A percentile compares a stretch with the other conserved stretches of the same genome.
phyloP scores from a whole-genome alignment of 106 monocot species.

The Narthecium ossifragum region DNA sequence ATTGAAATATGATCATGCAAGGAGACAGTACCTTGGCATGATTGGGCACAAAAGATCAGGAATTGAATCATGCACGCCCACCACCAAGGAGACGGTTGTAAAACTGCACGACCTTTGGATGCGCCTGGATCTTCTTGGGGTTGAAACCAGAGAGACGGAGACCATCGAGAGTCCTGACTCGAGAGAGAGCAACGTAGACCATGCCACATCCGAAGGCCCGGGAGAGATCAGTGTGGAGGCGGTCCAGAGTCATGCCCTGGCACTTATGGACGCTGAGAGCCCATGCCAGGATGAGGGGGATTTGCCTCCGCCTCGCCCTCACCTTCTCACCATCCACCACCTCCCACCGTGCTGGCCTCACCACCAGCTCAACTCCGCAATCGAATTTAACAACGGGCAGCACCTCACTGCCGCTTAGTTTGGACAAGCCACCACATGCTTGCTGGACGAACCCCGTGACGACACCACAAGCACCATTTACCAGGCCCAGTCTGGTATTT shows the following conservation, averaged over 20 bases:
- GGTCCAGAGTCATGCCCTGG: slow-evolving; percentile 1
- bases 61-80: no score
- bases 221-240: background rate
- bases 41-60: no score
- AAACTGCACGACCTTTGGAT: background rate
- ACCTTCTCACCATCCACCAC: background rate
- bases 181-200: background rate
- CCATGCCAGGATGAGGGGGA: background rate
- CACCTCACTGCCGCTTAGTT: no score
- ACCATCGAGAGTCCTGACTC: background rate
- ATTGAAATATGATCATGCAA: no score
- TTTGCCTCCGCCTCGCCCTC: background rate
- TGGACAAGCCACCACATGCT: background rate
- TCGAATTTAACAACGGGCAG: background rate
- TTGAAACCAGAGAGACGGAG: background rate
- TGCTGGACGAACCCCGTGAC: background rate
- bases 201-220: background rate
- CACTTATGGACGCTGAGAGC: slow-evolving; percentile 2
- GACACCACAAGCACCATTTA: background rate
- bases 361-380: background rate
- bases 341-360: background rate
- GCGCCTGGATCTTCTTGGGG: background rate
- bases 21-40: no score
- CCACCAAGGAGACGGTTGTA: background rate
- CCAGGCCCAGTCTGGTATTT: background rate